Evolutionary conservation across 2,329 filamentous ascomycete species (phyloP).

Genomic region (Curvularia spicifera): DNA sequence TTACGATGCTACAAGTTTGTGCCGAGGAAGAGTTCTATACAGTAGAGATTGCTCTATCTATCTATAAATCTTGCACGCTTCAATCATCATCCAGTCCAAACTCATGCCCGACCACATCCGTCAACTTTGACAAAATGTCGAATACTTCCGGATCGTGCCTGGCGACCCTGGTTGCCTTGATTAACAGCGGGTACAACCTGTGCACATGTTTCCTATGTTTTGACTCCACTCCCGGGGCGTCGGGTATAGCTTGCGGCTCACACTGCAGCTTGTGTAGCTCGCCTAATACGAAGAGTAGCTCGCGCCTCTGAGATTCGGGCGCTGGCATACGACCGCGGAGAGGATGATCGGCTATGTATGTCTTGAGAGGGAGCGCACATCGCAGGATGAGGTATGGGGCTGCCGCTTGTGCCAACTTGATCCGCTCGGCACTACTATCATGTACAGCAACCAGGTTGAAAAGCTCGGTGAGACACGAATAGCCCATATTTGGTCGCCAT

Average conservation of each 20-base stretch:
- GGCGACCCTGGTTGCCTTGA: constrained; percentile 66
- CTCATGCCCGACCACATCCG: constrained; percentile 51
- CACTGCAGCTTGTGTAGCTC: constrained; percentile 71
- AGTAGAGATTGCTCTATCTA: neutral
- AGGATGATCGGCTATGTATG: constrained; percentile 90
- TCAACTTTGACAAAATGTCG: constrained; percentile 48
- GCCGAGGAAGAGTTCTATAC: neutral
- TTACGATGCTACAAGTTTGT: neutral
- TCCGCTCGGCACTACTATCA: constrained; percentile 53
- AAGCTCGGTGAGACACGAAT: constrained; percentile 80
- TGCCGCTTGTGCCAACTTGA: constrained; percentile 73
- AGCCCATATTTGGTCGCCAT: constrained; percentile 73
- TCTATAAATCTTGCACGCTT: neutral
- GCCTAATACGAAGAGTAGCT: constrained; percentile 74
- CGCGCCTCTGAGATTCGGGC: constrained; percentile 78
- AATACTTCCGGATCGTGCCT: constrained; percentile 68
- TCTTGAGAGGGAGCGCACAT: constrained; percentile 77
- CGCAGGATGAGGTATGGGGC: constrained; percentile 84
- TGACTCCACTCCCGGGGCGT: constrained; percentile 39
- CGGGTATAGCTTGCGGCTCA: constrained; percentile 72
- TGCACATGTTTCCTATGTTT: constrained; percentile 73
- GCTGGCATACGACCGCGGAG: constrained; percentile 87
- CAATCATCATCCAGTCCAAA: constrained; percentile 42
- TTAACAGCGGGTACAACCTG: constrained; percentile 78
- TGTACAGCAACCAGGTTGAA: constrained; percentile 59